phyloP scores from a whole-genome alignment of 1,139 yeast genomes.

The Lodderomyces theae region DNA sequence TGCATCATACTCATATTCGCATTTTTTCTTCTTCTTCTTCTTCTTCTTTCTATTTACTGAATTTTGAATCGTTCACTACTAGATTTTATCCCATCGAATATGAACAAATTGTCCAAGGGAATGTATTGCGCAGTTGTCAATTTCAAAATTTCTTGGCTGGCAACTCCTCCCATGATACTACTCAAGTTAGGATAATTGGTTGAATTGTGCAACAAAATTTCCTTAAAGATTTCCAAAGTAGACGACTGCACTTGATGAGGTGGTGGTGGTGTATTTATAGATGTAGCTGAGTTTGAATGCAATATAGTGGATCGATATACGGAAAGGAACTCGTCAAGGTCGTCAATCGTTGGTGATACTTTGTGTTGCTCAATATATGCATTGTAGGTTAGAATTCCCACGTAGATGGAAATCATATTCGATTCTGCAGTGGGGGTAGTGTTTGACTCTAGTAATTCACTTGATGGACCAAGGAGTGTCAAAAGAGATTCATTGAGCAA shows the following conservation, averaged over 20 bases:
- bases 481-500: conserved; percentile 15
- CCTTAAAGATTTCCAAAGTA: conserved; percentile 20
- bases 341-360: conserved; percentile 20
- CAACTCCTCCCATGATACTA: conserved; percentile 71
- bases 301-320: conserved; percentile 18
- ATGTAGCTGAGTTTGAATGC: conserved; percentile 19
- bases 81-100: conserved; percentile 66
- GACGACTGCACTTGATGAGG: conserved; percentile 7
- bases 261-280: conserved; percentile 17
- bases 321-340: conserved; percentile 21
- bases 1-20: no score
- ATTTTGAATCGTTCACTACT: conserved; percentile 51
- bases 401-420: conserved; percentile 32
- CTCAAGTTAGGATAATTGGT: conserved; percentile 33
- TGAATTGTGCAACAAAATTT: conserved; percentile 30
- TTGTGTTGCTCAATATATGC: conserved; percentile 19
- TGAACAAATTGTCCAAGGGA: conserved; percentile 63
- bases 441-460: background rate
- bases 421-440: conserved; percentile 5
- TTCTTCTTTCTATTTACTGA: conserved; percentile 7
- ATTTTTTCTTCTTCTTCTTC: no score
- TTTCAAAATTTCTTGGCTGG: conserved; percentile 70
- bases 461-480: conserved; percentile 16
- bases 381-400: conserved; percentile 33
- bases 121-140: conserved; percentile 69